Evolutionary conservation across 2,329 filamentous ascomycete genomes (phyloP).

Genomic region (Reticulascus tulasneorum): DNA sequence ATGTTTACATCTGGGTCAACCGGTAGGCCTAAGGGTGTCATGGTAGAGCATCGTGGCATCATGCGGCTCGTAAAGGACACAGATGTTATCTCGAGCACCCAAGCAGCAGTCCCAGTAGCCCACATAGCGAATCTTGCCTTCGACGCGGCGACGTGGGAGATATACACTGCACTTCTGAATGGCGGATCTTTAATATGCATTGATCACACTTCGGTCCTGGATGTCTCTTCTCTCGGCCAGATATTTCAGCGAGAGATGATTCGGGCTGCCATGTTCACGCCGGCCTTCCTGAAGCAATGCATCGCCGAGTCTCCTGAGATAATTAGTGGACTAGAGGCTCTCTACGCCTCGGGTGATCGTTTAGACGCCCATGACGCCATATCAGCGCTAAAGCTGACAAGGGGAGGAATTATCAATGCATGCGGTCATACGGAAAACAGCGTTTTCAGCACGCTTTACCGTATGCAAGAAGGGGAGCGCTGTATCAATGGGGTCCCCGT

Average conservation of each 20-base stretch:
- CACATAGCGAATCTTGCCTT: conserved; percentile 15
- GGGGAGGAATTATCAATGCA: neutral
- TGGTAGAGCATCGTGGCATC: conserved; percentile 20
- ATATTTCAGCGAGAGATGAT: conserved; percentile 25
- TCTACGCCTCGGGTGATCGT: conserved; percentile 30
- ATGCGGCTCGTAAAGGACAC: conserved; percentile 7
- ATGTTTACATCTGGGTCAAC: conserved; percentile 51
- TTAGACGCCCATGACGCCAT: conserved; percentile 4
- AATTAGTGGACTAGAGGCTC: conserved; percentile 27
- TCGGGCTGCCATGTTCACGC: conserved; percentile 24
- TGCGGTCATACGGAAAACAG: conserved; percentile 17
- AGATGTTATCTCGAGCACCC: neutral
- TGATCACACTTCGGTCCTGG: conserved; percentile 10
- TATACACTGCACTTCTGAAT: conserved; percentile 15
- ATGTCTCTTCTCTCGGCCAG: conserved; percentile 9
- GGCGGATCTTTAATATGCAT: conserved; percentile 17
- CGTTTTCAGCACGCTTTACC: neutral
- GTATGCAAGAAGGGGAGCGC: neutral
- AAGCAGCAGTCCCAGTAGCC: neutral
- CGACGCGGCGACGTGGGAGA: conserved; percentile 16
- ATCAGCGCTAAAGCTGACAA: neutral
- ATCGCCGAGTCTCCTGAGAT: conserved; percentile 28
- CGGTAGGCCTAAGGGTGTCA: conserved; percentile 45
- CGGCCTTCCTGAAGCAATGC: conserved; percentile 10
- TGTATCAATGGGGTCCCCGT: conserved; percentile 16